A percentile compares a stretch with the other conserved stretches of the same genome.
phyloP scores from a whole-genome alignment of 2,329 filamentous ascomycete species.

The Diaporthe destruens region DNA sequence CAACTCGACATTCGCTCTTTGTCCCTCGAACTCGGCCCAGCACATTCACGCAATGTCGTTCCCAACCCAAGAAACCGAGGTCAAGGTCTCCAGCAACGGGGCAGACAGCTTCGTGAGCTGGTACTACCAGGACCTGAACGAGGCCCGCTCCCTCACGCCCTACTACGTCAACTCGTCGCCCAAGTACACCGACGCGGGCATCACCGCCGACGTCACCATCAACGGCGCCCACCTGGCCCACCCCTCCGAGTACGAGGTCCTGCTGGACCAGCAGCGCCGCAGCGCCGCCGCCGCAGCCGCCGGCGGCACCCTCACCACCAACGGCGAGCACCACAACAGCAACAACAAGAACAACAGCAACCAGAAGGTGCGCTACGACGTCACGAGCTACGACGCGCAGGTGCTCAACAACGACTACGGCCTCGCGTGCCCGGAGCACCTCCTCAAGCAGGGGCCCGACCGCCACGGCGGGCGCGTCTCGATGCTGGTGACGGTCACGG shows the following conservation, averaged over 20 bases:
- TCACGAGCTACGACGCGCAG: slow-evolving; percentile 82
- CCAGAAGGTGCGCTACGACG: slow-evolving; percentile 71
- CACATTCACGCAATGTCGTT: slow-evolving; percentile 42
- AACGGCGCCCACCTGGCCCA: slow-evolving; percentile 78
- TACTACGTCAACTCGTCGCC: slow-evolving; percentile 77
- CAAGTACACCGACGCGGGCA: slow-evolving; percentile 62
- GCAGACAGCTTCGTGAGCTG: slow-evolving; percentile 78
- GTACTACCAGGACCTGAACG: slow-evolving; percentile 82
- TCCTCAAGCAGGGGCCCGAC: slow-evolving; percentile 51
- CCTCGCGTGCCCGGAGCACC: slow-evolving; percentile 65
- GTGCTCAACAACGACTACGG: slow-evolving; percentile 78
- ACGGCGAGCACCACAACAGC: not conserved
- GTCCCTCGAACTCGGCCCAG: not conserved
- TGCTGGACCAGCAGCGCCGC: slow-evolving; percentile 77
- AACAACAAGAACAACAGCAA: slow-evolving; percentile 54
- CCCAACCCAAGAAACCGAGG: slow-evolving; percentile 55
- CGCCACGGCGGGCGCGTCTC: slow-evolving; percentile 73
- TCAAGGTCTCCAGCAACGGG: slow-evolving; percentile 63
- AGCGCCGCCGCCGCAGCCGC: slow-evolving; percentile 33
- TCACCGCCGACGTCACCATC: slow-evolving; percentile 78
- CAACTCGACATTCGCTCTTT: too few relatives aligned
- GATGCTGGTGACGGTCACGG: slow-evolving; percentile 80
- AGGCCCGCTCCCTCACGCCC: slow-evolving; percentile 67
- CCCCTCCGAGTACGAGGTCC: slow-evolving; percentile 73
- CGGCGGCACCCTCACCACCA: slow-evolving; percentile 6